Base-by-base conservation (phyloP, 306 rosid species). In the Prunus persica region DNA sequence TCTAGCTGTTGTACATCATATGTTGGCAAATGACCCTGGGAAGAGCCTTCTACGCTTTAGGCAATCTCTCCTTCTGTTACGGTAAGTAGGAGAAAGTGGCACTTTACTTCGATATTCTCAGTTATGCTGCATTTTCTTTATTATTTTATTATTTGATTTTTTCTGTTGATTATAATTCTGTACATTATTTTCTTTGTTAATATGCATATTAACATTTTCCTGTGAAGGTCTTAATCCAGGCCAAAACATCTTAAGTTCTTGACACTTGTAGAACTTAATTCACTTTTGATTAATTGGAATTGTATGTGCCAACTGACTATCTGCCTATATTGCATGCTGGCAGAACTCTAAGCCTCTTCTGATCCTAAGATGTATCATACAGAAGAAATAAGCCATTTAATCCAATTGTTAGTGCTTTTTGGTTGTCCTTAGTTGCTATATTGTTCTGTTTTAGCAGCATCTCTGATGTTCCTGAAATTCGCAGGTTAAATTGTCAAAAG, bases 11-110 rank as follows among this genome's bases (percentile, higher is more conserved):
- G 90, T 92, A 68, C 88, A 92, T 82, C 91, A 87, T 52, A 92
- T 93, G 98, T 78, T 93, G 68, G 84, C 87, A 76, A 93, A 91
- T 78, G 95, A 93, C 71, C 98, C 98, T 0, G 93, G 95, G 61
- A 91, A 88, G 76, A 93, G 98, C 79, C 95, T 91, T 45, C 58
- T 93, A 77, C 86, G 88, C 57, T 93, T 93, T 87, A 87, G 98
- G 49, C 98, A 93, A 75, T 93, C 98, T 70, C 95, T 93, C 64
- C 95, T 93, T 50, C 78, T 93, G 68, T 73, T 93, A 56, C 82
- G 98, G 98, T 93, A 72, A 81, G 90, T 65, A 30, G 34, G 60
- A 72, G 72, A 67, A 60, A 27, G 27, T 10, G n/a, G 47, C 43
- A 66, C 25, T 5, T 55, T 16, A 24, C 41, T 49, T 75, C 13